Evolutionary conservation across 345 rosid genomes (phyloP), one percentile per base, ranked within the genome.

Genomic region (Murraya paniculata): DNA sequence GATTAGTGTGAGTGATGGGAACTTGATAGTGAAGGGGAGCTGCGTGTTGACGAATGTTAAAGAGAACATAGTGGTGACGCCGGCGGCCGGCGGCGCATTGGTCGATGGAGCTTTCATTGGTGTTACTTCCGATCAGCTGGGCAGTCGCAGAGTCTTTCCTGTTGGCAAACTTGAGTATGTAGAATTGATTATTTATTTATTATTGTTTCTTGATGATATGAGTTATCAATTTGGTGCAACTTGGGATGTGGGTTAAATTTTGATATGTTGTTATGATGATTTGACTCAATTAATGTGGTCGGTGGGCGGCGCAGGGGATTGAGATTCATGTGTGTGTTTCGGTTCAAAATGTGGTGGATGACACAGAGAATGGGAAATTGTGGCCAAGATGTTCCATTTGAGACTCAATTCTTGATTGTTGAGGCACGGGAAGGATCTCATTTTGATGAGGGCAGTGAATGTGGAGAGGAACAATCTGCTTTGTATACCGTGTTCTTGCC

Each of bases 311-410:
- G 71, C 83, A 90, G 92, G 84, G 94, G 94, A 48, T 77, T 89
- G 87, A 84, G 90, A 8, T 91, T 89, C 64, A 88, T 87, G 94
- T 87, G 90, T 64, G 80, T 86, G 79, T 91, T 91, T 55, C 89
- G 92, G 22, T 91, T 89, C 88, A 91, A 89, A 73, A 53, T 91
- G 79, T 91, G 94, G 94, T 91, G 94, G 94, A 91, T 91, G 92
- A 88, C 94, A 16, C 94, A 91, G 76, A 88, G 91, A 80, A 91
- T 89, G 88, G 92, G 92, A 25, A 83, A 25, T 78, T 81, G 79
- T 57, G 92, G 92, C 5, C 80, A 56, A 60, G 92, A 91, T 25
- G 87, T 91, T 25, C 94, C 94, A 11, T 87, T 82, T 68, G 94
- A 91, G 87, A 89, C 92, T 21, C 92, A 91, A 61, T 91, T 89